phyloP scores from a whole-genome alignment of 495 filamentous ascomycete species.

The Talaromyces wortmannii region DNA sequence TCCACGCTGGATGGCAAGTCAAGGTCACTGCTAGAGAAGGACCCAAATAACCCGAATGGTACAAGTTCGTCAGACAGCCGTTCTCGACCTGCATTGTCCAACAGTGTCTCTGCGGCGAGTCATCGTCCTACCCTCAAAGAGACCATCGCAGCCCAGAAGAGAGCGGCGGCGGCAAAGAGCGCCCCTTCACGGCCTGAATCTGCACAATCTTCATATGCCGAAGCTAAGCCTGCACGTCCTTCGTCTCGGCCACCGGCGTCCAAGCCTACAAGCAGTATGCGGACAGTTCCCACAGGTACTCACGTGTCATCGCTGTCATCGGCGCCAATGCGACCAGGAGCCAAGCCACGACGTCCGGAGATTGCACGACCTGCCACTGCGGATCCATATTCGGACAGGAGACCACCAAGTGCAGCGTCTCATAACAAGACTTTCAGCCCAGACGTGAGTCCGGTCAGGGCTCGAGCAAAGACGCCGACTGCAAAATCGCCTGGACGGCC shows the following conservation, averaged over 20 bases:
- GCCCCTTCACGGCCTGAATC: conserved; percentile 66
- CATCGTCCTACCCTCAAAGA: conserved; percentile 59
- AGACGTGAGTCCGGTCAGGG: conserved; percentile 33
- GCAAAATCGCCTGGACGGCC: conserved; percentile 24
- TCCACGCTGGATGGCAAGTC: conserved; percentile 65
- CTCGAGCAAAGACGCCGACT: conserved; percentile 23
- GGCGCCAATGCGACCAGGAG: conserved; percentile 51
- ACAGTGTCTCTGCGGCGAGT: conserved; percentile 40
- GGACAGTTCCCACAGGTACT: conserved; percentile 25
- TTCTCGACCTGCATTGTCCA: conserved; percentile 38
- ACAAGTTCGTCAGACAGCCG: conserved; percentile 33
- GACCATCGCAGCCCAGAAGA: conserved; percentile 78
- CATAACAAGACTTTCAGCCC: conserved; percentile 26
- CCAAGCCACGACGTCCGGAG: conserved; percentile 39
- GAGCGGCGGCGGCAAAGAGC: conserved; percentile 51
- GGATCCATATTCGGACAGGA: conserved; percentile 45
- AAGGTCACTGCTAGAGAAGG: conserved; percentile 67
- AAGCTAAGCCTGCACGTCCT: conserved; percentile 31
- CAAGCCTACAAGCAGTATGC: conserved; percentile 13
- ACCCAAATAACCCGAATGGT: conserved; percentile 71
- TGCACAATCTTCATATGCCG: conserved; percentile 50
- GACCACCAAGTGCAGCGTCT: conserved; percentile 21
- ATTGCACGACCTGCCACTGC: conserved; percentile 49
- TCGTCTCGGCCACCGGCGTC: conserved; percentile 21
- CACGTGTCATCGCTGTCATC: conserved; percentile 44